Conservation (phyloP, 129 eudicot genomes). For the Tagetes erecta region DNA sequence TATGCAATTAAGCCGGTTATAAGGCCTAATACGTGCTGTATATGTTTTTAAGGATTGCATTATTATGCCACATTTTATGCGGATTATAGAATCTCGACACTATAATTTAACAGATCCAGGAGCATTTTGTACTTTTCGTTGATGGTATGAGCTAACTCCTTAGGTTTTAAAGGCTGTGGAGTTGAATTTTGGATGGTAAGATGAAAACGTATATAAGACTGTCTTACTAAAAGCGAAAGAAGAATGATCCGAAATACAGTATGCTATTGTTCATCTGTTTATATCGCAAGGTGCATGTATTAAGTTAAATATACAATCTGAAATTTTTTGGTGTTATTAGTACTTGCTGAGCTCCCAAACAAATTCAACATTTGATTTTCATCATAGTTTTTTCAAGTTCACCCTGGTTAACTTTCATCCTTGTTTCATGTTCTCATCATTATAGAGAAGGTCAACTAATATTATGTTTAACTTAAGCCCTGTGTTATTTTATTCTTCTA, state of each 20-base stretch:
- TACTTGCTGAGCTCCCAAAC: neutral
- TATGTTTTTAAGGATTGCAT: neutral
- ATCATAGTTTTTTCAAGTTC: neutral
- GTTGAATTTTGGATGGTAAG: neutral
- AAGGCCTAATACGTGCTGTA: neutral
- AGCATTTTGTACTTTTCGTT: too few species aligned
- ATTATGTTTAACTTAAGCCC: neutral
- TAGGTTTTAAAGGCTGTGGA: conserved; percentile 5
- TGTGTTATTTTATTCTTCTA: neutral
- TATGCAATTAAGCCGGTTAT: neutral
- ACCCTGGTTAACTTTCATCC: neutral
- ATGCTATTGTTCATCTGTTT: neutral
- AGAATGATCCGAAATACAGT: neutral
- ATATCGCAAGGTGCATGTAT: neutral
- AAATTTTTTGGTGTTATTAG: neutral
- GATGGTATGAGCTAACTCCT: neutral
- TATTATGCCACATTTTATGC: neutral
- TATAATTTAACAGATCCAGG: too few species aligned
- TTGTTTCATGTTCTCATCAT: neutral
- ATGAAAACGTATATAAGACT: neutral
- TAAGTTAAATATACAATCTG: neutral
- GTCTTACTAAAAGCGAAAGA: neutral
- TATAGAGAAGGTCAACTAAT: neutral
- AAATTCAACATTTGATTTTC: neutral
- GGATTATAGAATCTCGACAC: too few species aligned